These are phyloP conservation scores for Saccharomyces pastorianus DNA, from an alignment of 1,139 yeast species.

Conservation along the genomic window DNA sequence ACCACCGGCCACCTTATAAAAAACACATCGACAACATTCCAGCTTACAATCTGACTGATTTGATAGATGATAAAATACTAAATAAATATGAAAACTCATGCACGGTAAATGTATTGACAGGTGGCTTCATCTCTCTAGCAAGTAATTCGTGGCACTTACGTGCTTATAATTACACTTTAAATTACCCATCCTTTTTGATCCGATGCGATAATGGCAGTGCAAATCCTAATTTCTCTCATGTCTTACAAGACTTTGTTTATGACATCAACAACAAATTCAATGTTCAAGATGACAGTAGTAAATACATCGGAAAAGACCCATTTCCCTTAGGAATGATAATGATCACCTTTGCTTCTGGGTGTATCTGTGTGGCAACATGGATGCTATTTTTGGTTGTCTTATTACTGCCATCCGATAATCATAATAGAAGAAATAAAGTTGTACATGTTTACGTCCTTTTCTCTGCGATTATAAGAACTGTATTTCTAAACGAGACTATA, in stretches of 20 bases:
- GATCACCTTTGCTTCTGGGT: constrained; percentile 8
- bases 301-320: constrained; percentile 5
- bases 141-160: background rate
- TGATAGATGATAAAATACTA: background rate
- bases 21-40: background rate
- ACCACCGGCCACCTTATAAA: background rate
- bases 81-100: background rate
- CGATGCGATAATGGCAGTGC: background rate
- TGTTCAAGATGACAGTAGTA: background rate
- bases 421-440: constrained; percentile 10
- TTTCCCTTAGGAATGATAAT: constrained; percentile 9
- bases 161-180: background rate
- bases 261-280: background rate
- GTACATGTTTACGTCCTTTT: constrained; percentile 11
- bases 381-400: constrained; percentile 13
- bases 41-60: background rate
- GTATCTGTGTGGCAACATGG: constrained; percentile 15
- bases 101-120: background rate
- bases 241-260: background rate
- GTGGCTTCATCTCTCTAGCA: background rate
- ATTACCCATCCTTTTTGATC: background rate
- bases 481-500: constrained; percentile 7
- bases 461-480: constrained; percentile 9
- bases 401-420: constrained; percentile 14
- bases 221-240: background rate